These are phyloP conservation scores for Diplocarpon mali DNA, from an alignment of 2,329 filamentous ascomycete species.

Conservation along the genomic window DNA sequence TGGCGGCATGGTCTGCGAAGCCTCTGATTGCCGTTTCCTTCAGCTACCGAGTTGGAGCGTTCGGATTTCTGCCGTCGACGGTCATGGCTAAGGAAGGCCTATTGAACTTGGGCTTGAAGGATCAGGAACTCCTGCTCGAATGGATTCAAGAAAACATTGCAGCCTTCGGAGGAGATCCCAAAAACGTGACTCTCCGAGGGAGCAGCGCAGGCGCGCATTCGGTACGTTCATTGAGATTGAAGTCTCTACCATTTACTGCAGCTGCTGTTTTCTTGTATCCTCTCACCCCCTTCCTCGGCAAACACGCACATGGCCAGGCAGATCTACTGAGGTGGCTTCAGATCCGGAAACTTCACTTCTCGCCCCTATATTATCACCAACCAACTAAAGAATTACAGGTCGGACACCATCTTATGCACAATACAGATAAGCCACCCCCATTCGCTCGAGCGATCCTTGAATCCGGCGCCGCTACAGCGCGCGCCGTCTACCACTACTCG, in stretches of 20 bases:
- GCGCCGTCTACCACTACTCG: constrained; percentile 39
- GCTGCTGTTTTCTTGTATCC: too few relatives aligned
- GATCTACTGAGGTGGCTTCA: too few relatives aligned
- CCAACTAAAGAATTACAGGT: constrained; percentile 33
- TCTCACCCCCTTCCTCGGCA: not conserved
- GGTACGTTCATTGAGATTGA: constrained; percentile 27
- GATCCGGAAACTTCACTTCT: not conserved
- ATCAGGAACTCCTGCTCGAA: constrained; percentile 45
- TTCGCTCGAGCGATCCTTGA: constrained; percentile 46
- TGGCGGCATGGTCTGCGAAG: constrained; percentile 42
- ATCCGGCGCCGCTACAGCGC: constrained; percentile 44
- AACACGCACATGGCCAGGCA: too few relatives aligned
- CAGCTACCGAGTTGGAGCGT: constrained; percentile 51
- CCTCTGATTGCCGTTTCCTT: constrained; percentile 48
- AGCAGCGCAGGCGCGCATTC: constrained; percentile 52
- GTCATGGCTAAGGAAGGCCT: constrained; percentile 43
- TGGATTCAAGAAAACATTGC: constrained; percentile 52
- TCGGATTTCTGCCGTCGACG: constrained; percentile 56
- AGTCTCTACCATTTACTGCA: not conserved
- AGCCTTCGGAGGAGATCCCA: constrained; percentile 47
- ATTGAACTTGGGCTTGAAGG: constrained; percentile 53
- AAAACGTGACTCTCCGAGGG: constrained; percentile 50
- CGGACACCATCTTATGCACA: constrained; percentile 54
- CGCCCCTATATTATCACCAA: not conserved
- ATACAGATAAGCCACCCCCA: constrained; percentile 29